These are phyloP conservation scores for Lasiodiplodia sp. DNA, from an alignment of 2,329 filamentous ascomycete genomes.

Conservation along the genomic window DNA sequence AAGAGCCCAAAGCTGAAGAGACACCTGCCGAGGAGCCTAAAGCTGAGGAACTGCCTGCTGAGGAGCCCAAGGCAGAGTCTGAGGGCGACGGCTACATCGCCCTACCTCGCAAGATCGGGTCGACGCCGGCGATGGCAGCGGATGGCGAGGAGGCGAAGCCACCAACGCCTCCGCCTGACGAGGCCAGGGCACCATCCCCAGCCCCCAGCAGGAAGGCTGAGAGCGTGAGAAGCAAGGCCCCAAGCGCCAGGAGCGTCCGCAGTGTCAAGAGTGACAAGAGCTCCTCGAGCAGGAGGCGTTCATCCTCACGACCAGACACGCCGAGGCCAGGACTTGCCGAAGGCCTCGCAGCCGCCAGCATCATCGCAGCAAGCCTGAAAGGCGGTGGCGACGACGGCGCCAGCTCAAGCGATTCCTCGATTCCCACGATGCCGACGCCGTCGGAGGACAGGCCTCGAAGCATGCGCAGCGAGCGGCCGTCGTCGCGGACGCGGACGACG, in stretches of 20 bases:
- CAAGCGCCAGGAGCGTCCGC: constrained; percentile 16
- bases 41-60: neutral
- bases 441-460: constrained; percentile 6
- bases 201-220: constrained; percentile 22
- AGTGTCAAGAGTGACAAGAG: constrained; percentile 26
- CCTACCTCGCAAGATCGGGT: constrained; percentile 17
- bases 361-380: neutral
- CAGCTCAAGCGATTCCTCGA: neutral
- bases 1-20: neutral
- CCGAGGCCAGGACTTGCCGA: neutral
- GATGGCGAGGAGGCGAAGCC: neutral
- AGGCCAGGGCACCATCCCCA: constrained; percentile 13
- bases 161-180: neutral
- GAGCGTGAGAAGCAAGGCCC: constrained; percentile 19
- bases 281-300: constrained; percentile 4
- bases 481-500: constrained; percentile 9
- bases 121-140: neutral
- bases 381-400: neutral
- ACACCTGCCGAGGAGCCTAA: neutral
- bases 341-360: constrained; percentile 8
- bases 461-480: constrained; percentile 15
- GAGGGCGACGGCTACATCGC: constrained; percentile 20
- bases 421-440: neutral
- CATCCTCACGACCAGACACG: constrained; percentile 14
- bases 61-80: constrained; percentile 3